Evolutionary conservation across 345 rosid genomes (phyloP).

Genomic region (Lagerstroemia speciosa): DNA sequence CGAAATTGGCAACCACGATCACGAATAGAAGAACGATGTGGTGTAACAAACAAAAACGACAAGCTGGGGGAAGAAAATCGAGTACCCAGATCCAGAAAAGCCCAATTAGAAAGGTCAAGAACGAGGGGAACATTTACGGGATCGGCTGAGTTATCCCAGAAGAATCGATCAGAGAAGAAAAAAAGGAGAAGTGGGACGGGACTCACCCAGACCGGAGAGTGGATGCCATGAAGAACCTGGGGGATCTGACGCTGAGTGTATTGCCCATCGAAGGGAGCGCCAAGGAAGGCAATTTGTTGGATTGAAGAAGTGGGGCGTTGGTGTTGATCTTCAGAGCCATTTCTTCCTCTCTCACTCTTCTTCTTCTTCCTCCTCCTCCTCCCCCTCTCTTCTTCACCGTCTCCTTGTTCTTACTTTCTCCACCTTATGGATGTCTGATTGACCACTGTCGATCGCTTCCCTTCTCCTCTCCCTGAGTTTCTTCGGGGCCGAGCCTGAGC

Average conservation of each 20-base stretch:
- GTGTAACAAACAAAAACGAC: too few species aligned
- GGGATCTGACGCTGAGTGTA: slow-evolving; percentile 49
- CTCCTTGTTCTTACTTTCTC: neutral
- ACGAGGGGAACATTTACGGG: neutral
- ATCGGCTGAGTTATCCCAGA: neutral
- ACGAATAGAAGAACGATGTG: neutral
- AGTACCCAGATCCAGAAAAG: neutral
- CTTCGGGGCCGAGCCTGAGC: neutral
- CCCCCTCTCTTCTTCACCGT: neutral
- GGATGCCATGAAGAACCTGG: slow-evolving; percentile 61
- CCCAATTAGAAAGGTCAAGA: neutral
- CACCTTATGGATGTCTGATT: neutral
- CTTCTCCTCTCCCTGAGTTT: neutral
- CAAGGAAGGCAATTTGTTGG: slow-evolving; percentile 46
- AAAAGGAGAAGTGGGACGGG: neutral
- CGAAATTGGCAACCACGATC: too few species aligned
- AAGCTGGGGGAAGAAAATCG: neutral
- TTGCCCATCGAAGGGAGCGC: slow-evolving; percentile 45
- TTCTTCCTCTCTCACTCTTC: neutral
- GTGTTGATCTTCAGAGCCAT: slow-evolving; percentile 74
- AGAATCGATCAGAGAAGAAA: neutral
- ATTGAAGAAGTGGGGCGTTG: slow-evolving; percentile 24
- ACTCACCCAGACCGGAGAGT: slow-evolving; percentile 59
- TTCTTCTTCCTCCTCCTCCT: neutral
- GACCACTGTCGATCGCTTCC: neutral